A percentile compares a stretch with the other conserved stretches of the same genome.
Conservation (phyloP, 805 yeast species). For the Maudiozyma bulderi region DNA sequence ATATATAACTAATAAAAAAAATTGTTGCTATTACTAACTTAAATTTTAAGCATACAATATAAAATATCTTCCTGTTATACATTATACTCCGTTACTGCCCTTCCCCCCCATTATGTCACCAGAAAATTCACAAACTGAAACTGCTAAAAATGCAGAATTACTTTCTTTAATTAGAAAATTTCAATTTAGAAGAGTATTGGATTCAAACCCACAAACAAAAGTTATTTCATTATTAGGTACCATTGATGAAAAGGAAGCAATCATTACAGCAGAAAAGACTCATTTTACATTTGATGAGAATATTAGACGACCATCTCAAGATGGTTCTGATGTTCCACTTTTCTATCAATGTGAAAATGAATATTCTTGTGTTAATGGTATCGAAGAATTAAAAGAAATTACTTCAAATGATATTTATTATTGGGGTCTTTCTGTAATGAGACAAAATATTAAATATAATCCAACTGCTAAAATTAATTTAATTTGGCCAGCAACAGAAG, state of each 20-base stretch:
- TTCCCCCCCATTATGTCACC: neutral
- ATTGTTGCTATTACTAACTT: too few relatives aligned
- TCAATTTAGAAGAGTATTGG: constrained; percentile 37
- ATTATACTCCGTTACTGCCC: too few relatives aligned
- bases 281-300: constrained; percentile 38
- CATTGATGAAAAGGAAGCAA: constrained; percentile 55
- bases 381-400: constrained; percentile 29
- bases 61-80: too few relatives aligned
- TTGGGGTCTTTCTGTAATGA: constrained; percentile 59
- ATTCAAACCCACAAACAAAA: constrained; percentile 58
- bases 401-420: constrained; percentile 75
- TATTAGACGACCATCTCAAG: constrained; percentile 29
- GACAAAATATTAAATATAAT: constrained; percentile 34
- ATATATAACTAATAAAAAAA: too few relatives aligned
- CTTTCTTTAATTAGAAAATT: constrained; percentile 30
- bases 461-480: constrained; percentile 68
- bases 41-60: too few relatives aligned
- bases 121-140: neutral
- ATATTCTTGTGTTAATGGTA: constrained; percentile 22
- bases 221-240: constrained; percentile 53
- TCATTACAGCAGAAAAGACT: constrained; percentile 63
- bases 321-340: constrained; percentile 9
- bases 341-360: constrained; percentile 19
- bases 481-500: constrained; percentile 80
- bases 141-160: neutral